Evolutionary conservation across 2,329 filamentous ascomycete species (phyloP), one percentile per base, ranked within the genome.

Genomic region (Fusarium duplospermum): DNA sequence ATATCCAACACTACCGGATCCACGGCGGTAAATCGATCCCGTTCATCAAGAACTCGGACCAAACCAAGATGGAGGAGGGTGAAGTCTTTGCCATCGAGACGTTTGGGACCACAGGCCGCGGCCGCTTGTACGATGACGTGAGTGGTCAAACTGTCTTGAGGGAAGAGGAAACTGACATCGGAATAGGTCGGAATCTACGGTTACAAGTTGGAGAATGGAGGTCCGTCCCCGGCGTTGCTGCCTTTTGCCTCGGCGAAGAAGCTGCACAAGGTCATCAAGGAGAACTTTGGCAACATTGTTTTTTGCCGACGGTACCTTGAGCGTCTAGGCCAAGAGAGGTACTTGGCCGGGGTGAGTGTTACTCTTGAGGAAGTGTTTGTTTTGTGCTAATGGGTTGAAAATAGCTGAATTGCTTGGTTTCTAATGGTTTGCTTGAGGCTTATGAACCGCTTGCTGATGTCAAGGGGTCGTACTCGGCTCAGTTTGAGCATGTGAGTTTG

Each of bases 21-120:
- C 95, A 98, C 82, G 94, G 94, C 63, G 92, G 90, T 76, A 98
- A 97, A 87, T 94, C 92, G 76, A 93, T 98, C 56, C 95, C 95
- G 0, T 97, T 97, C 77, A 93, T 97, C 75, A 97, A 96, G 86
- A 91, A 91, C 67, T 88, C 87, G 59, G 93, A 96, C 77, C 90
- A 92, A 80, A 96, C 94, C 42, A 97, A 97, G 87, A 98, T 98
- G 95, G 95, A 98, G 83, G 95, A 97, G 83, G 94, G 94, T 38
- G 95, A 98, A 77, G 90, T 94, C 20, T 98, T 96, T 82, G 95
- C 95, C 69, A 97, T 98, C 76, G 95, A 98, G 84, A 98, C 95
- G 0, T 98, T 98, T 81, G 95, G 95, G 38, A 95, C 91, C 79
- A 98, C 95, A 14, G 95, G 95, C 68, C 93, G 93, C 78, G 95